phyloP scores from a whole-genome alignment of 2,329 filamentous ascomycete genomes.

The Pseudocercospora crystallina region DNA sequence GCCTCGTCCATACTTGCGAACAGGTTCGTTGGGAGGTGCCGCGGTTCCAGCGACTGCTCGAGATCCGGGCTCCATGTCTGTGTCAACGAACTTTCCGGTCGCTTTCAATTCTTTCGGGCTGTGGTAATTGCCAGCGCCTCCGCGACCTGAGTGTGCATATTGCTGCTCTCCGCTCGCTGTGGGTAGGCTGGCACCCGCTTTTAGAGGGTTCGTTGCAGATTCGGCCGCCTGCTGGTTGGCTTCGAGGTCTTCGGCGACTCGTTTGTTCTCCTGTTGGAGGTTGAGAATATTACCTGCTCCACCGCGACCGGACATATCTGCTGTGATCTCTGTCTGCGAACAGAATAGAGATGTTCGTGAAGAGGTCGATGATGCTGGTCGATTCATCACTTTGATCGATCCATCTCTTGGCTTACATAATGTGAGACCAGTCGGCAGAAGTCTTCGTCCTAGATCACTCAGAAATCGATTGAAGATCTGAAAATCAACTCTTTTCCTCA shows the following conservation, averaged over 20 bases:
- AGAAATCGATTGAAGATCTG: neutral
- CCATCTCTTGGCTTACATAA: no score
- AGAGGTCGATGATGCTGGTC: no score
- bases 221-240: slow-evolving; percentile 32
- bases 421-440: no score
- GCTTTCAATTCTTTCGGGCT: slow-evolving; percentile 41
- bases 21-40: slow-evolving; percentile 1
- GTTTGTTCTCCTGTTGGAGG: slow-evolving; percentile 27
- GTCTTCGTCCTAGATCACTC: no score
- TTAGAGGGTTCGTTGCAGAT: slow-evolving; percentile 3
- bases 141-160: slow-evolving; percentile 47
- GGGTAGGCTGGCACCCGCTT: neutral
- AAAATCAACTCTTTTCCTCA: neutral
- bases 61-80: neutral
- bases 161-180: slow-evolving; percentile 30
- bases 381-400: no score
- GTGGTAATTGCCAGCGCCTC: slow-evolving; percentile 50
- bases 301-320: slow-evolving; percentile 39
- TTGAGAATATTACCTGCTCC: slow-evolving; percentile 47
- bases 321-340: neutral
- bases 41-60: neutral
- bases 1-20: slow-evolving; percentile 38
- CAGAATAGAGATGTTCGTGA: neutral
- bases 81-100: slow-evolving; percentile 39
- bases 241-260: slow-evolving; percentile 41